Percentiles rank a stretch among this genome's conserved stretches.
Conservation (phyloP, 106 monocot species). For the Acorus calamus region DNA sequence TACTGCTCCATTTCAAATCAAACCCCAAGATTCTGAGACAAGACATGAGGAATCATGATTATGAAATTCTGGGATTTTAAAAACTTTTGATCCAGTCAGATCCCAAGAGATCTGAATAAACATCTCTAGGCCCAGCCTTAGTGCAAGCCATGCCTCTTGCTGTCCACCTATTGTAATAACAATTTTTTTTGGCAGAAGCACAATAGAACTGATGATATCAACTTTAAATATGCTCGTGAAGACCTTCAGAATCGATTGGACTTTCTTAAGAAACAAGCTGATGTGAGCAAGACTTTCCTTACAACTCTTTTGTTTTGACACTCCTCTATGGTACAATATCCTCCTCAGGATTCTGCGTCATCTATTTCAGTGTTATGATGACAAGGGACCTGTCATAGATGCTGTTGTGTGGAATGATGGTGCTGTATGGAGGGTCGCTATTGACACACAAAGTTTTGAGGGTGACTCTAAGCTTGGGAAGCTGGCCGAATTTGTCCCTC, state of each 20-base stretch:
- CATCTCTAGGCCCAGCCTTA: too few species aligned
- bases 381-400: slow-evolving; percentile 86
- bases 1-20: too few species aligned
- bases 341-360: too few species aligned
- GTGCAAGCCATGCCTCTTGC: too few species aligned
- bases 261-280: slow-evolving; percentile 71
- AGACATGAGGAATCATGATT: too few species aligned
- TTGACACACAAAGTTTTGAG: slow-evolving; percentile 80
- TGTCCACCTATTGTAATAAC: too few species aligned
- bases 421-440: slow-evolving; percentile 82
- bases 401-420: slow-evolving; percentile 94
- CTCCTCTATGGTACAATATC: too few species aligned
- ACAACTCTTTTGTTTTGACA: background rate
- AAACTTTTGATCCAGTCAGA: too few species aligned
- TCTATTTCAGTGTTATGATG: slow-evolving; percentile 75
- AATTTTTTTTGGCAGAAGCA: slow-evolving; percentile 72
- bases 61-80: too few species aligned
- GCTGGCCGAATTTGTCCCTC: slow-evolving; percentile 80
- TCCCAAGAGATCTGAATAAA: too few species aligned
- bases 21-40: too few species aligned
- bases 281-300: slow-evolving; percentile 38
- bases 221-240: slow-evolving; percentile 44
- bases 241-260: slow-evolving; percentile 85
- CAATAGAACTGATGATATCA: slow-evolving; percentile 58
- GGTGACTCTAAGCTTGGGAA: slow-evolving; percentile 52